Percentiles rank a stretch among this genome's conserved stretches.
These are phyloP conservation scores for Leccinum subtestaceum DNA, from an alignment of 768 basidiomycete genomes.

Conservation along the genomic window DNA sequence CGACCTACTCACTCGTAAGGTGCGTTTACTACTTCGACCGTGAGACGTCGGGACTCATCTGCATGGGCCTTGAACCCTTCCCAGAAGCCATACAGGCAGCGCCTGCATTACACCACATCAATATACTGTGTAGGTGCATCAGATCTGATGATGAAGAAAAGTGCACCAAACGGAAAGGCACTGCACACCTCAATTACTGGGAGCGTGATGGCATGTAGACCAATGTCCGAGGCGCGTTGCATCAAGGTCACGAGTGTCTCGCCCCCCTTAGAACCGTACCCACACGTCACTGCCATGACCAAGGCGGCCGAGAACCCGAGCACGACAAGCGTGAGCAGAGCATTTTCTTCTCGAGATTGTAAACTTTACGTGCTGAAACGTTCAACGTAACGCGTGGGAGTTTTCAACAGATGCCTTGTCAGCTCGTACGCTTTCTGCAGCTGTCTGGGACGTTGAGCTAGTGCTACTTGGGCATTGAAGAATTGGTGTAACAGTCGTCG, in stretches of 20 bases:
- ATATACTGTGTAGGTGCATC: no score
- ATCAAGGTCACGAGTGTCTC: constrained; percentile 8
- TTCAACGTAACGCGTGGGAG: not conserved
- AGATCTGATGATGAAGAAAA: not conserved
- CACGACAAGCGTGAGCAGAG: not conserved
- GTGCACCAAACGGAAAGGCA: not conserved
- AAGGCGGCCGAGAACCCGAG: not conserved
- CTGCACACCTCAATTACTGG: not conserved
- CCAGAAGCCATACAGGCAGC: not conserved
- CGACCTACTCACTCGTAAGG: not conserved
- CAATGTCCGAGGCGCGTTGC: not conserved
- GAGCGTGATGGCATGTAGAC: not conserved
- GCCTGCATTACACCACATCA: no score
- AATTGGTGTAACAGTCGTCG: no score
- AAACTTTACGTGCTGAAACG: not conserved
- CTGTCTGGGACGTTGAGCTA: no score
- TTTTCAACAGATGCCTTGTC: not conserved
- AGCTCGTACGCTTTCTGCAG: not conserved
- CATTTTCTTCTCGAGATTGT: not conserved
- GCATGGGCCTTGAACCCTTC: not conserved
- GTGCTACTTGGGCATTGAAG: no score
- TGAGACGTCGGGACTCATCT: not conserved
- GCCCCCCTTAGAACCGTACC: not conserved
- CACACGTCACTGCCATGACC: not conserved
- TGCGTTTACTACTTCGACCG: not conserved